Base-by-base conservation (phyloP, 768 basidiomycete genomes). In the Auriscalpium microsporum region DNA sequence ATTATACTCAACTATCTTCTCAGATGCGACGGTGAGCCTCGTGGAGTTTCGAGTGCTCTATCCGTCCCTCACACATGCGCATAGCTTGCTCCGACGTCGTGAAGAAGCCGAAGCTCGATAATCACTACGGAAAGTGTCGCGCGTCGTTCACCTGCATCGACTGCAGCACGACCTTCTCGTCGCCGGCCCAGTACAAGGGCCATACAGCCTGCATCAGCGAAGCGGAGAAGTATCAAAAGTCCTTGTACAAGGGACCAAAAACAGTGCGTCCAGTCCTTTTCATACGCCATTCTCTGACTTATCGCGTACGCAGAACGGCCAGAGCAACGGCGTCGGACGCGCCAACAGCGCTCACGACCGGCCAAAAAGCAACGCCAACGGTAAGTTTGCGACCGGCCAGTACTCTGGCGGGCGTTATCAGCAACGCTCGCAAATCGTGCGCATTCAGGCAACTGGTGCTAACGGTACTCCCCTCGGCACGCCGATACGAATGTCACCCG, bases 191-290 rank as follows among this genome's bases (percentile, higher is more conserved):
- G 57, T 95, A 83, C 75, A 92, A 90, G 69, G 73, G 71, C 0
- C 89, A 96, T 66, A 94, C 87, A 10, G 74, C 80, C 34, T 96
- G 94, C 68, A 83, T 96, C 45, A 83, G 79, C 58, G 94, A 96
- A 70, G 94, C 90, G 3, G 90, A 96, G 69, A 96, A 95, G 68
- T 95, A 96, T 65, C 82, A 96, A 73, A 91, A 91, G 69, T 72
- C 77, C 50, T 66, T 94, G 55, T 94, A 93, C 68, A 91, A 87
- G 64, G 91, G 89, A 9, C 78, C 82, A 1, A 89, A 87, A 73
- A 76, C 57, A 70, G 78, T 77, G 45, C 55, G 70, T 67, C 10
- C 2, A 28, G 19, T 21, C 17, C 42, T 42, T n/a, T 53, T 38
- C 19, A 45, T 36, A n/a, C 21, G 72, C 74, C 56, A 53, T 69